phyloP scores from a whole-genome alignment of 129 eudicot species.

The Flaveria sonorensis region DNA sequence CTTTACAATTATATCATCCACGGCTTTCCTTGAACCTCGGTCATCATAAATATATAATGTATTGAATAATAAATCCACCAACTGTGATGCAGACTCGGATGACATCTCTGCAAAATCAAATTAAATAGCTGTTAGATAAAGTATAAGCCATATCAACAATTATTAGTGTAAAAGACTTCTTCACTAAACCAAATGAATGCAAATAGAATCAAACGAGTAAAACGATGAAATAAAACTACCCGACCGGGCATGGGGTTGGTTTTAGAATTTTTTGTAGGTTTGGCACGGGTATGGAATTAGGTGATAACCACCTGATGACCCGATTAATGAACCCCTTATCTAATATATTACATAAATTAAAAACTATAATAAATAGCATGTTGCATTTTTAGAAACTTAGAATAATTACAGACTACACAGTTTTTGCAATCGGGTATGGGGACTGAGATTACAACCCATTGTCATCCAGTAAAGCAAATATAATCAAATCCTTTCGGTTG shows the following conservation, averaged over 20 bases:
- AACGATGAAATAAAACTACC: background rate
- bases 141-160: background rate
- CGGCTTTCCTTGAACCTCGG: conserved; percentile 86
- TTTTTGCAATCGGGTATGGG: too few species aligned
- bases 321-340: background rate
- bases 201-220: background rate
- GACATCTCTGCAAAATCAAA: conserved; percentile 72
- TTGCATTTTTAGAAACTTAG: background rate
- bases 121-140: conserved; percentile 5
- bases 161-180: background rate
- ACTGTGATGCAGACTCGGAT: conserved; percentile 56
- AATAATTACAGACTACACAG: background rate
- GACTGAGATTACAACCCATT: background rate
- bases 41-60: conserved; percentile 82
- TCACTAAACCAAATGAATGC: background rate
- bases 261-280: background rate
- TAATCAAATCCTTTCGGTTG: background rate
- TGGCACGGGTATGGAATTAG: background rate
- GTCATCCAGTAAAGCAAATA: background rate
- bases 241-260: background rate
- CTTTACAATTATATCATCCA: conserved; percentile 73
- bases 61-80: conserved; percentile 75
- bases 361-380: background rate
- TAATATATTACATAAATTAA: too few species aligned
- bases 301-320: background rate